These are phyloP conservation scores for Blastobotrys aristatus DNA, from an alignment of 1,139 yeast genomes.

Conservation along the genomic window DNA sequence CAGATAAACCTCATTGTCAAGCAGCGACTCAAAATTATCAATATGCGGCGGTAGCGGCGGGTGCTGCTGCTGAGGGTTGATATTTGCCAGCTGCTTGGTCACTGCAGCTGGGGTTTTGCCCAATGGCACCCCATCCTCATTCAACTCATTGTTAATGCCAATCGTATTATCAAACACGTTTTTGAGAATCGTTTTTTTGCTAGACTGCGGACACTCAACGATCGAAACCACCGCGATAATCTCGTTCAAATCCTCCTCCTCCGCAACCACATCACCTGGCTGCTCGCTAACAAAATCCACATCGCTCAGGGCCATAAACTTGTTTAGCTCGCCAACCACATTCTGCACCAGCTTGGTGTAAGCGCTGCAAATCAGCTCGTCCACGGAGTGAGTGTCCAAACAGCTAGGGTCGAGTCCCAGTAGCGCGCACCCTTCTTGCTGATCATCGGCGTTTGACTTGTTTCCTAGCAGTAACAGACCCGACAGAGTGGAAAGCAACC, in stretches of 20 bases:
- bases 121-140: conserved; percentile 36
- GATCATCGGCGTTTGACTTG: conserved; percentile 27
- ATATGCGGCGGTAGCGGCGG: background rate
- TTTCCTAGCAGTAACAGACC: conserved; percentile 39
- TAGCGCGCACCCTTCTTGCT: conserved; percentile 39
- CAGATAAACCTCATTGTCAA: conserved; percentile 5
- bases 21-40: background rate
- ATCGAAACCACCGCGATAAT: conserved; percentile 36
- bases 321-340: conserved; percentile 35
- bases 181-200: conserved; percentile 27
- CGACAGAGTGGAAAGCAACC: conserved; percentile 34
- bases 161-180: conserved; percentile 36
- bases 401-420: conserved; percentile 35
- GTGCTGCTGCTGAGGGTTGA: too few species aligned
- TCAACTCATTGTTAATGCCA: conserved; percentile 38
- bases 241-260: conserved; percentile 29
- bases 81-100: conserved; percentile 20
- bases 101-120: conserved; percentile 34
- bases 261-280: conserved; percentile 18
- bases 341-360: conserved; percentile 33
- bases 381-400: conserved; percentile 27
- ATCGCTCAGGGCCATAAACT: conserved; percentile 26
- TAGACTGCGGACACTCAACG: conserved; percentile 31
- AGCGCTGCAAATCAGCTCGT: conserved; percentile 33
- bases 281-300: conserved; percentile 3